These are phyloP conservation scores for Phialophora verrucosa DNA, from an alignment of 2,329 filamentous ascomycete species.

Conservation along the genomic window DNA sequence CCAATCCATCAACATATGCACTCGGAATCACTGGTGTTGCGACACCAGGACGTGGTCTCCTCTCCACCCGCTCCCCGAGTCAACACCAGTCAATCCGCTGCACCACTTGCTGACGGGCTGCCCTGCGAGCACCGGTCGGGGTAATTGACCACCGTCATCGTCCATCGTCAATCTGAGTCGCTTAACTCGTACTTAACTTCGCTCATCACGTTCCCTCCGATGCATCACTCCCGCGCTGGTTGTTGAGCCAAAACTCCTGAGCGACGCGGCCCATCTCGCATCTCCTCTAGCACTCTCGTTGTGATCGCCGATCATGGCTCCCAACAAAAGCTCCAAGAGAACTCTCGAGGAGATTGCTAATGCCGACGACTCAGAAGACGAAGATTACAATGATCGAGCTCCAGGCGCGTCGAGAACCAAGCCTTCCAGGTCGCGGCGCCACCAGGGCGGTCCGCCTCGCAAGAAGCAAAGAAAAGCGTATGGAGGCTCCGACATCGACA, in stretches of 20 bases:
- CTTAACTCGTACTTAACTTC: neutral
- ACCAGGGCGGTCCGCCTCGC: constrained; percentile 43
- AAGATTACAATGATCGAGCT: constrained; percentile 51
- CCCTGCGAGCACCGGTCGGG: neutral
- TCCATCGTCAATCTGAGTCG: neutral
- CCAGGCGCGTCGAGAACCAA: constrained; percentile 43
- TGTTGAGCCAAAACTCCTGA: constrained; percentile 1
- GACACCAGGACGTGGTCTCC: neutral
- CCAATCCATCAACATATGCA: neutral
- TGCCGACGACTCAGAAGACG: constrained; percentile 53
- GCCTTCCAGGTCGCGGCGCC: constrained; percentile 44
- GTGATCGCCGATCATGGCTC: constrained; percentile 21
- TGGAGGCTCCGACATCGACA: constrained; percentile 49
- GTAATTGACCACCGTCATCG: neutral
- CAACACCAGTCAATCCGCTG: neutral
- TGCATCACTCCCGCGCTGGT: neutral
- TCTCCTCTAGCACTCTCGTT: neutral
- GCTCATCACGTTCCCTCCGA: neutral
- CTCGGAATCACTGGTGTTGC: neutral
- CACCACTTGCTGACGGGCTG: constrained; percentile 12
- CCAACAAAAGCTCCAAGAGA: constrained; percentile 43
- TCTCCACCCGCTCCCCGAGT: neutral
- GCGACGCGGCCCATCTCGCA: neutral
- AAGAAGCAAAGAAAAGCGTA: constrained; percentile 48
- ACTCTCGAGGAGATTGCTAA: constrained; percentile 51